Base-by-base conservation (phyloP, 768 basidiomycete genomes). In the Boletus huronensis region DNA sequence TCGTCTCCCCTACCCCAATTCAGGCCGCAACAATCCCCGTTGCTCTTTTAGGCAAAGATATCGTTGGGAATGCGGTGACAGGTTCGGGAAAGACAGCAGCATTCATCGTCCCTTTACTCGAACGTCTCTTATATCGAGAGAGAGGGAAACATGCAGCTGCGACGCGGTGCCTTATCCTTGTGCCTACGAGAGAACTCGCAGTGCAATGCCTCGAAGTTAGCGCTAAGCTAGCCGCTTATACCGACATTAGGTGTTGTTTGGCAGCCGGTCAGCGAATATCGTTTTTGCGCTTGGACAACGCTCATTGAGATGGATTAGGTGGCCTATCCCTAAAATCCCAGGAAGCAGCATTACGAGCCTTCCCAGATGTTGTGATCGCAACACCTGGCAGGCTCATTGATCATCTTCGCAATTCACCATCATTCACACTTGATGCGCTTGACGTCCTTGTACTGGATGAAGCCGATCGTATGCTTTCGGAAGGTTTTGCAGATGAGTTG, bases 41-140 rank as follows among this genome's bases (percentile, higher is more conserved):
- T 40, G 96, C 94, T 23, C 81, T 99, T 19, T 70, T 95, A 23
- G 97, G 97, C 48, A 94, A 97, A 67, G 97, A 99, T 69, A 82
- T 99, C 35, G 94, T 99, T 50, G 97, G 96, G 31, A 88, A 84
- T 54, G 96, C 97, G 19, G 91, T 96, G 17, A 99, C 97, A 17
- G 97, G 97, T 57, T 97, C 94, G 5, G 97, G 97, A 55, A 99
- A 99, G 77, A 99, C 97, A 1, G 96, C 93, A 10, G 97, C 97
- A 2, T 99, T 98, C 74, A 87, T 89, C 65, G 85, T 98, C 55
- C 97, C 97, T 38, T 88, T 95, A 74, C 71, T 95, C 47, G 97
- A 99, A 70, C 87, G 97, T 53, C 77, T 99, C 29, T 72, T 95
- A 50, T 98, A 95, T 66, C 82, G 97, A 52, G 94, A 98, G 59